A percentile compares a stretch with the other conserved stretches of the same genome.
These are phyloP conservation scores for Leishmania tropica DNA, from an alignment of 208 protist species.

Conservation along the genomic window DNA sequence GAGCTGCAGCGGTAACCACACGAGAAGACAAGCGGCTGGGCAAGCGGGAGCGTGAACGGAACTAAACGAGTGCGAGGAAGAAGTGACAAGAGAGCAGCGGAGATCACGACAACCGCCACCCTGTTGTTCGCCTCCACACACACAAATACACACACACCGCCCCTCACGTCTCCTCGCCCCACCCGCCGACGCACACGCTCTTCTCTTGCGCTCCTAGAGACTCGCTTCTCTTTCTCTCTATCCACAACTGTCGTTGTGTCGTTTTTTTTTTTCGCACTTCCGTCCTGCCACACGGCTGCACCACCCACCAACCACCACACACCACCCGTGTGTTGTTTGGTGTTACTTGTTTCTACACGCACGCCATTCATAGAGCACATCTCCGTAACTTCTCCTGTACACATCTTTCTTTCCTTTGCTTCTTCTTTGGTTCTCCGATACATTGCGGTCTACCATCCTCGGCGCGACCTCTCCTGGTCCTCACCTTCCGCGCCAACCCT, in stretches of 20 bases:
- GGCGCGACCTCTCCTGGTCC: neutral
- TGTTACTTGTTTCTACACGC: neutral
- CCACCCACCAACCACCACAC: neutral
- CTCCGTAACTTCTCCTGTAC: neutral
- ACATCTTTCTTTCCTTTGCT: neutral
- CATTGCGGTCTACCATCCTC: neutral
- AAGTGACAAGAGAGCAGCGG: neutral
- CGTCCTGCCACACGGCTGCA: no score
- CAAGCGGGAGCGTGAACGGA: neutral
- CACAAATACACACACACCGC: no score
- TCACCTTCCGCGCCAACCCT: neutral
- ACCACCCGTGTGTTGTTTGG: neutral
- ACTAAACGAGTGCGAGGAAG: no score
- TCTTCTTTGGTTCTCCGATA: neutral
- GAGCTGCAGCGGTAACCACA: neutral
- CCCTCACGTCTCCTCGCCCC: neutral
- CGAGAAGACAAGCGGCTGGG: neutral
- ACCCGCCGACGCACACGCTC: neutral
- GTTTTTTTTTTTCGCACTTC: neutral
- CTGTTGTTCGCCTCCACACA: neutral
- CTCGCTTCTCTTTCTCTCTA: neutral
- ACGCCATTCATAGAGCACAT: slow-evolving; percentile 2
- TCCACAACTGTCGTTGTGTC: neutral
- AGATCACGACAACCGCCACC: neutral
- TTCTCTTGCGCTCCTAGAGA: neutral